phyloP scores from a whole-genome alignment of 2,329 filamentous ascomycete species.

The Nothopassalora personata region DNA sequence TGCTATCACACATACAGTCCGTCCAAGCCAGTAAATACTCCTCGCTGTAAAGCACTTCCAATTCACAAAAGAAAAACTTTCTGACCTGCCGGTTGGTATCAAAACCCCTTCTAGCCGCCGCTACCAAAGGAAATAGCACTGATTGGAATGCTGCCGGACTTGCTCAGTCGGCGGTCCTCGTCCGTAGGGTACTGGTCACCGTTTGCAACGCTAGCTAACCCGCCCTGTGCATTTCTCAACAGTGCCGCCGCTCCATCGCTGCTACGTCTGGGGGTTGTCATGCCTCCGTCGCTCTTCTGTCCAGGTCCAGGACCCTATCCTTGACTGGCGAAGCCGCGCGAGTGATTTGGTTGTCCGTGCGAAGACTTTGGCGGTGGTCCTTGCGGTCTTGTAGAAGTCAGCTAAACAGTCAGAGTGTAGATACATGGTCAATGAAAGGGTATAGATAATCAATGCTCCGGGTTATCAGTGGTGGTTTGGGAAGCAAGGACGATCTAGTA shows the following conservation, averaged over 20 bases:
- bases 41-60: background rate
- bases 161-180: background rate
- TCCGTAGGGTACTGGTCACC: background rate
- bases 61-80: background rate
- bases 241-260: background rate
- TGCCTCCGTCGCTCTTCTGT: background rate
- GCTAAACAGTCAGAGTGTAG: slow-evolving; percentile 8
- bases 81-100: background rate
- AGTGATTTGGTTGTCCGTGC: slow-evolving; percentile 2
- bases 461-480: slow-evolving; percentile 14
- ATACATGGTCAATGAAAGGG: slow-evolving; percentile 12
- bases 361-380: slow-evolving; percentile 3
- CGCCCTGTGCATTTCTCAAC: background rate
- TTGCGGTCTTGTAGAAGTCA: slow-evolving; percentile 7
- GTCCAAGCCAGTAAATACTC: slow-evolving; percentile 1
- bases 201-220: background rate
- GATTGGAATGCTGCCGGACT: background rate
- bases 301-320: background rate
- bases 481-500: slow-evolving; percentile 57
- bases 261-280: background rate
- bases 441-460: slow-evolving; percentile 19
- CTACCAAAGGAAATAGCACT: background rate
- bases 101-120: background rate
- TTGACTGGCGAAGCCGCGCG: slow-evolving; percentile 13
- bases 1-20: background rate